phyloP scores from a whole-genome alignment of 805 yeast genomes.

The Candida odintsovae region DNA sequence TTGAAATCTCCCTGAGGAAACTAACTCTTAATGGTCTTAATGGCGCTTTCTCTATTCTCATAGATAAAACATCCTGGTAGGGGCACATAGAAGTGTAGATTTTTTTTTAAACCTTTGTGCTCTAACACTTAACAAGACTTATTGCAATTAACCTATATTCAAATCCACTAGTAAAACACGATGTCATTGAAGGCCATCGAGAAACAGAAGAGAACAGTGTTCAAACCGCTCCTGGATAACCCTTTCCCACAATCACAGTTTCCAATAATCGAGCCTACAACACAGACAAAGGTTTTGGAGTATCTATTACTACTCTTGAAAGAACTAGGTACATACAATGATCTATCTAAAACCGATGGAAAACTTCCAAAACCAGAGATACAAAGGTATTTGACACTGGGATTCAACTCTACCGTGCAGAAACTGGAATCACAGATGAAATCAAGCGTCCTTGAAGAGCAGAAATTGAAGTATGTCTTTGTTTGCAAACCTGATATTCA shows the following conservation, averaged over 20 bases:
- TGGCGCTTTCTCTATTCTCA: no score
- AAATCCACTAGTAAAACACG: no score
- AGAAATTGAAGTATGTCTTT: slow-evolving; percentile 34
- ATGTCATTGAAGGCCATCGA: slow-evolving; percentile 45
- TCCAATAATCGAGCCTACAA: slow-evolving; percentile 35
- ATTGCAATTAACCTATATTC: no score
- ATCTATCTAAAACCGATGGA: slow-evolving; percentile 1
- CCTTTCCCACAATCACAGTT: slow-evolving; percentile 50
- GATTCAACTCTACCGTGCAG: slow-evolving; percentile 52
- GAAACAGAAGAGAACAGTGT: slow-evolving; percentile 46
- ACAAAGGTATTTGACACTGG: slow-evolving; percentile 28
- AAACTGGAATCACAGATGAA: slow-evolving; percentile 40
- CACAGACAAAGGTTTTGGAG: slow-evolving; percentile 34
- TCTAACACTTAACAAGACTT: no score
- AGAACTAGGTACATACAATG: slow-evolving; percentile 27
- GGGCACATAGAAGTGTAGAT: no score
- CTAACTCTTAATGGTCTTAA: no score
- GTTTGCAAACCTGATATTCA: slow-evolving; percentile 54
- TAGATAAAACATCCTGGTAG: no score
- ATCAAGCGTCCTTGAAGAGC: slow-evolving; percentile 5
- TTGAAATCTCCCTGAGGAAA: no score
- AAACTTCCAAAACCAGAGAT: slow-evolving; percentile 12
- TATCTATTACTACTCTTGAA: slow-evolving; percentile 29
- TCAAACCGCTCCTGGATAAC: slow-evolving; percentile 59
- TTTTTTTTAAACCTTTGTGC: no score